phyloP scores from a whole-genome alignment of 169 alveolate genomes.

The Plasmodium billcollinsi region DNA sequence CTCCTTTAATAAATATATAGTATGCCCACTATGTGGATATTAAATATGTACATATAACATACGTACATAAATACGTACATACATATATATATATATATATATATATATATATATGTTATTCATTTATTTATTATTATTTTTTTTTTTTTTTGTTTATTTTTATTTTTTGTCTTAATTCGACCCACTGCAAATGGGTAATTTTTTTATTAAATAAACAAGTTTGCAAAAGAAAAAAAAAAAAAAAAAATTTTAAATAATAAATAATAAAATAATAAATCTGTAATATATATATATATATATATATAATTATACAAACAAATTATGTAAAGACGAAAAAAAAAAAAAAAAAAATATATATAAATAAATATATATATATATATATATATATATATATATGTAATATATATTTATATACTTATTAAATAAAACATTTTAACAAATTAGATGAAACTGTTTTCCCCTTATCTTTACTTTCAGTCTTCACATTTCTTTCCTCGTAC shows the following conservation, averaged over 20 bases:
- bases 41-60: neutral
- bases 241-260: neutral
- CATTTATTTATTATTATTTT: neutral
- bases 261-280: neutral
- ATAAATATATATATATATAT: too few relatives aligned
- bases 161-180: neutral
- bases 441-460: conserved; percentile 30
- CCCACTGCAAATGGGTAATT: neutral
- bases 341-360: conserved; percentile 1
- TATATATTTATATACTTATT: neutral
- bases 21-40: neutral
- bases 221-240: neutral
- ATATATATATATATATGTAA: too few relatives aligned
- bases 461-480: neutral
- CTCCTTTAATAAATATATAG: neutral
- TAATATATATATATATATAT: neutral
- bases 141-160: conserved; percentile 1
- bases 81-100: neutral
- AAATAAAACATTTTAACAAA: conserved; percentile 9
- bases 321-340: neutral
- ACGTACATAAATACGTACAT: too few relatives aligned
- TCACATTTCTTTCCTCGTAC: neutral
- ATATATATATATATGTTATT: neutral
- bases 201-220: neutral
- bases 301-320: neutral